These are phyloP conservation scores for Pythium myriotylum DNA, from an alignment of 352 stramenopile genomes.

Conservation along the genomic window DNA sequence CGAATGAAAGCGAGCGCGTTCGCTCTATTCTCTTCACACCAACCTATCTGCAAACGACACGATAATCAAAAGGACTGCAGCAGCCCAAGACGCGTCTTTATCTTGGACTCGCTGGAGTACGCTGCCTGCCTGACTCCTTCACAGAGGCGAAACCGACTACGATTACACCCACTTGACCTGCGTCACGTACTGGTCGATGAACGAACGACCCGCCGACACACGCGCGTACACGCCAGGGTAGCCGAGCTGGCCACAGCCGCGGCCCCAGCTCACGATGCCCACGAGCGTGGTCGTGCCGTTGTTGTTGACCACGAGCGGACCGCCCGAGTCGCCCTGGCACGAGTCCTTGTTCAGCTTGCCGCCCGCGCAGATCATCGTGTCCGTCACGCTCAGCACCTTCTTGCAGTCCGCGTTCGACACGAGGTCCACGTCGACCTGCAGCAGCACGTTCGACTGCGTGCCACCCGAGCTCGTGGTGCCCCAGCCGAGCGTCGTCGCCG, in stretches of 20 bases:
- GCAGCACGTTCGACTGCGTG: constrained; percentile 27
- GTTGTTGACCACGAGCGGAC: constrained; percentile 33
- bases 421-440: constrained; percentile 33
- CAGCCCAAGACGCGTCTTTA: too few species aligned
- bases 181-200: constrained; percentile 25
- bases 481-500: constrained; percentile 29
- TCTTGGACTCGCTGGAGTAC: too few species aligned
- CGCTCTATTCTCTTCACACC: too few species aligned
- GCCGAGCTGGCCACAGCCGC: constrained; percentile 36
- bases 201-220: constrained; percentile 25
- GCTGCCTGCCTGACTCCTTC: too few species aligned
- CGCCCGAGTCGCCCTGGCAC: constrained; percentile 45
- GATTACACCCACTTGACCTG: constrained; percentile 11
- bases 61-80: too few species aligned
- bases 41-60: too few species aligned
- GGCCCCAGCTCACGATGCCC: constrained; percentile 44
- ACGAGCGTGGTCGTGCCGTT: constrained; percentile 32
- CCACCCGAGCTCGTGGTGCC: constrained; percentile 24
- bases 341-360: constrained; percentile 30
- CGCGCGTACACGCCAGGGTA: constrained; percentile 45
- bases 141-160: too few species aligned
- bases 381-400: constrained; percentile 13
- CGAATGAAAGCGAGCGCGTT: too few species aligned
- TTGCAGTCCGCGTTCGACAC: constrained; percentile 35
- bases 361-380: constrained; percentile 47